Evolutionary conservation across 2,329 filamentous ascomycete genomes (phyloP).

Genomic region (Immersiporthe knoxdaviesiana): DNA sequence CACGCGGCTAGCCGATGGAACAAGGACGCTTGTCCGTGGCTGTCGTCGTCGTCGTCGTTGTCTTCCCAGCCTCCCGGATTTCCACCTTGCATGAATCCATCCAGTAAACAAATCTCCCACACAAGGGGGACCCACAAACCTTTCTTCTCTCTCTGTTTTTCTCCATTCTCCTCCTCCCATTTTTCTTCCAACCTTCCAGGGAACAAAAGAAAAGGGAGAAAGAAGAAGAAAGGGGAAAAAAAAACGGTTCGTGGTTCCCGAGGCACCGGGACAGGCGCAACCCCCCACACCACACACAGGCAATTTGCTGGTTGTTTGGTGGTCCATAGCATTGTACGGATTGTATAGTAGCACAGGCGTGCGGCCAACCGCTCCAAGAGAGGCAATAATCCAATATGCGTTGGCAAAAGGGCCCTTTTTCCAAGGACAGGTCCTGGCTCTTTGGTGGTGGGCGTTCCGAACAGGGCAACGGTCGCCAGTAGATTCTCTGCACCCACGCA

Average conservation of each 20-base stretch:
- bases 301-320: constrained; percentile 4
- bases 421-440: constrained; percentile 11
- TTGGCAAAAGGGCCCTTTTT: not conserved
- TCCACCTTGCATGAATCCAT: not conserved
- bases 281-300: constrained; percentile 18
- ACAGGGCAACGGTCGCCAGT: constrained; percentile 21
- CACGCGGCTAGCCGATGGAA: constrained; percentile 16
- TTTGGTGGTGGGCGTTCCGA: constrained; percentile 9
- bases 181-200: not conserved
- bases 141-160: not conserved
- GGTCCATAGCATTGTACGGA: not conserved
- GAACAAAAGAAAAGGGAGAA: constrained; percentile 10
- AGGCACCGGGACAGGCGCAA: constrained; percentile 2
- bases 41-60: not conserved
- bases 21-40: not conserved
- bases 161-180: too few species aligned
- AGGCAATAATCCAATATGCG: not conserved
- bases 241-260: constrained; percentile 11
- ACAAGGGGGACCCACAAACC: constrained; percentile 7
- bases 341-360: not conserved
- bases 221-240: not conserved
- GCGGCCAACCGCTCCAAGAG: not conserved
- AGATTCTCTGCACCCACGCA: constrained; percentile 17
- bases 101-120: constrained; percentile 24
- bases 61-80: constrained; percentile 25